Evolutionary conservation across 2,329 filamentous ascomycete genomes (phyloP).

Genomic region (Fusarium protoensiforme): DNA sequence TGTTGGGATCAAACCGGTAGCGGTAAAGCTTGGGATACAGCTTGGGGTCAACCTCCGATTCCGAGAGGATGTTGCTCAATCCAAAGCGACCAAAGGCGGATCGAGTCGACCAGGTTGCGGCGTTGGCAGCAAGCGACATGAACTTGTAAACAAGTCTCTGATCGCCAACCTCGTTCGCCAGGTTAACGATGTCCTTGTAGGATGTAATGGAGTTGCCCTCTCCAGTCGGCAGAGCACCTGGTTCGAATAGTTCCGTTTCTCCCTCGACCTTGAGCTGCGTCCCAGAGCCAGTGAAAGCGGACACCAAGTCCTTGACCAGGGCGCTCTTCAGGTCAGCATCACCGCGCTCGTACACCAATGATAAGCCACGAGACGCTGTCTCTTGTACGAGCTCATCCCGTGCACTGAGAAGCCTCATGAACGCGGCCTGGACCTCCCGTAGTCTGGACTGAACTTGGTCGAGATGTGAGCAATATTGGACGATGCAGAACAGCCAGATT

Average conservation of each 20-base stretch:
- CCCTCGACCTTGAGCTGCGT: slow-evolving; percentile 84
- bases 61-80: slow-evolving; percentile 89
- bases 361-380: slow-evolving; percentile 88
- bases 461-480: slow-evolving; percentile 90
- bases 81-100: slow-evolving; percentile 96
- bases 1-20: slow-evolving; percentile 94
- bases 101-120: slow-evolving; percentile 96
- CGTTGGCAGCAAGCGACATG: slow-evolving; percentile 96
- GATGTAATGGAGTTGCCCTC: slow-evolving; percentile 91
- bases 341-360: slow-evolving; percentile 94
- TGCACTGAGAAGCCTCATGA: slow-evolving; percentile 87
- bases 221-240: slow-evolving; percentile 88
- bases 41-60: slow-evolving; percentile 89
- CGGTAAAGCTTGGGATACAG: slow-evolving; percentile 95
- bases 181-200: slow-evolving; percentile 95
- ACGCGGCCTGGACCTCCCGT: slow-evolving; percentile 83
- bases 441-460: slow-evolving; percentile 78
- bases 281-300: slow-evolving; percentile 84
- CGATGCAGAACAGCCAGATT: slow-evolving; percentile 92
- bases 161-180: slow-evolving; percentile 97
- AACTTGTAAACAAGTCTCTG: slow-evolving; percentile 97
- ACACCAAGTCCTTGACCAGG: slow-evolving; percentile 87
- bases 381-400: slow-evolving; percentile 96
- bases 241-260: slow-evolving; percentile 94
- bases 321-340: slow-evolving; percentile 83